Base-by-base conservation (phyloP, 805 yeast species). In the Kregervanrija pseudodelftensis region DNA sequence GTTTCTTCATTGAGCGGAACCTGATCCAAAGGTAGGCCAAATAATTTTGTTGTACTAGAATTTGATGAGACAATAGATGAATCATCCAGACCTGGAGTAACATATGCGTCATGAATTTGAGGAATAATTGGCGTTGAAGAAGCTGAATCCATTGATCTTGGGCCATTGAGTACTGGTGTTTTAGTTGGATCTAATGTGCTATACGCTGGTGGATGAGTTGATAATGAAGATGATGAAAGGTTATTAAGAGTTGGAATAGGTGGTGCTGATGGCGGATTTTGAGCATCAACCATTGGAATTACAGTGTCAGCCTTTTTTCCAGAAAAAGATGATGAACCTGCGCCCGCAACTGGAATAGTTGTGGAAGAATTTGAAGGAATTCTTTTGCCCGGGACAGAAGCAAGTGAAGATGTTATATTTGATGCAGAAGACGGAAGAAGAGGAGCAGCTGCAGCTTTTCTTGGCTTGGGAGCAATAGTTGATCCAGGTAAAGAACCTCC, bases 1-100 rank as follows among this genome's bases (percentile, higher is more conserved):
- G 86, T 82, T 52, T 87, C 95, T 44, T 89, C 91, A 50, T 95
- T 96, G 53, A 75, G 80, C 49, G 81, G 83, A 14, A 89, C 79
- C 37, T 87, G 66, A 47, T 84, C 95, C n/a, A 93, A 72, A 1
- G 95, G 82, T 0, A 82, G 79, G 0, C 96, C 97, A 65, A 87
- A 93, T 0, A 95, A 80, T 33, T 37, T 17, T 17, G 22, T 17
- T 3, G 22, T 41, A 28, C 36, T 42, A 13, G 35, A 31, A 5
- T 15, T 13, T 13, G 44, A 39, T 8, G 39, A 46, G 22, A 39
- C 41, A 11, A 35, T 35, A 11, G 40, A 32, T 31, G 22, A 15
- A 11, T 8, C 12, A 17, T 40, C 43, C 5, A 17, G 5, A 17
- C 22, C 5, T 4, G 22, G 22, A 17, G 22, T 17, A 17, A 17